These are phyloP conservation scores for Arthrobotrys entomopaga DNA, from an alignment of 2,329 filamentous ascomycete genomes.

Conservation along the genomic window DNA sequence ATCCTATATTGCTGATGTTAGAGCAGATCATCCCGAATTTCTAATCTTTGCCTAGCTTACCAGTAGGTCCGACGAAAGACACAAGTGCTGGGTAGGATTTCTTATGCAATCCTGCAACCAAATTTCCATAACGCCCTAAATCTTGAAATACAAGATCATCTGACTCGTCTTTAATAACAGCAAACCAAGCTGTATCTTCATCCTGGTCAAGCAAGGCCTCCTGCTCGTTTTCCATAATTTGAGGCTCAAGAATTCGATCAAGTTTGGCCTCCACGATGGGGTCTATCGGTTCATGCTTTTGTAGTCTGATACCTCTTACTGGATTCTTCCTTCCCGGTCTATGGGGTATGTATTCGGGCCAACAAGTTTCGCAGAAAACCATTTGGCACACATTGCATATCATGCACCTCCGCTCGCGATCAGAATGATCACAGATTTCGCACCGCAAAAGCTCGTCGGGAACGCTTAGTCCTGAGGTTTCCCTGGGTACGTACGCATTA, in stretches of 20 bases:
- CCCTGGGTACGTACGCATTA: not conserved
- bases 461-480: not conserved
- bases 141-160: conserved; percentile 46
- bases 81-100: conserved; percentile 56
- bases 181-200: conserved; percentile 57
- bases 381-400: conserved; percentile 21
- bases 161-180: conserved; percentile 51
- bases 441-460: not conserved
- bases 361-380: conserved; percentile 22
- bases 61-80: conserved; percentile 57
- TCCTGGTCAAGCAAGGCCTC: conserved; percentile 42
- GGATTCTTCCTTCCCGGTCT: conserved; percentile 5
- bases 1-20: conserved; percentile 12
- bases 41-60: conserved; percentile 13
- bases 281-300: conserved; percentile 55
- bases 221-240: conserved; percentile 28
- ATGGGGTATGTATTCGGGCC: conserved; percentile 11
- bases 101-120: conserved; percentile 31
- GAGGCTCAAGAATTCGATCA: conserved; percentile 52
- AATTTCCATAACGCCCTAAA: conserved; percentile 22
- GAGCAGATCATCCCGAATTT: too few species aligned
- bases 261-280: conserved; percentile 52
- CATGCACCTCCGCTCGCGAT: not conserved
- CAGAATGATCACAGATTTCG: not conserved
- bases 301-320: not conserved